These are phyloP conservation scores for Coemansia furcata DNA, from an alignment of 192 early-diverging fungal genomes.

Conservation along the genomic window DNA sequence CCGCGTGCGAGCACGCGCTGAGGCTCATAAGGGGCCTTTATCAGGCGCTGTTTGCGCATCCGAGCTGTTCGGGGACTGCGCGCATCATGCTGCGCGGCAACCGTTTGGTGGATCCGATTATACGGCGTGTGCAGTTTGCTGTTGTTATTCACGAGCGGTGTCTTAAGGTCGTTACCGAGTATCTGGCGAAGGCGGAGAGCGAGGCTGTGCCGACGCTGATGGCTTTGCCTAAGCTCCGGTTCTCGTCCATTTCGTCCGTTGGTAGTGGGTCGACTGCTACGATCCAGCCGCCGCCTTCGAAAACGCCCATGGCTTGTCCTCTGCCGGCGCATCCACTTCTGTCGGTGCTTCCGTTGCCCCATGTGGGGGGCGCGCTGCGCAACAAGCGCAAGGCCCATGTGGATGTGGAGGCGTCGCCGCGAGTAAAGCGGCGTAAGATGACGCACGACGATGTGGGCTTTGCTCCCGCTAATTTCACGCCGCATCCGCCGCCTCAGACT, in stretches of 20 bases:
- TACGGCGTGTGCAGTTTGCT: constrained; percentile 40
- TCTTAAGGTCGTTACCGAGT: constrained; percentile 9
- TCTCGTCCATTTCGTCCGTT: neutral
- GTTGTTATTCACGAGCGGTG: constrained; percentile 37
- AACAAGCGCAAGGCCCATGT: constrained; percentile 28
- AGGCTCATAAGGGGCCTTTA: constrained; percentile 34
- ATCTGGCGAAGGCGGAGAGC: constrained; percentile 6
- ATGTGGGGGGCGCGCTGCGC: neutral
- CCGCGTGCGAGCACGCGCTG: constrained; percentile 15
- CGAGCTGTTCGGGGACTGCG: constrained; percentile 39
- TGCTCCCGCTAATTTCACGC: neutral
- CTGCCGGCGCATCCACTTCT: neutral
- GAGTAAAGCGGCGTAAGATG: constrained; percentile 45
- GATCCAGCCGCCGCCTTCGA: neutral
- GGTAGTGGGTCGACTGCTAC: neutral
- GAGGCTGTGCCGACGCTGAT: constrained; percentile 22
- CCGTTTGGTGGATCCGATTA: constrained; percentile 38
- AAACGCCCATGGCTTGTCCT: neutral
- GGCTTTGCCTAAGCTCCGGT: neutral
- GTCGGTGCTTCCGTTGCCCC: neutral
- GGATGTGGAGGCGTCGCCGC: constrained; percentile 33
- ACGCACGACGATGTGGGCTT: constrained; percentile 12
- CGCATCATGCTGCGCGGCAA: constrained; percentile 32
- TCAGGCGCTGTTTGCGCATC: constrained; percentile 25
- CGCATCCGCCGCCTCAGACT: neutral